phyloP scores from a whole-genome alignment of 2,329 filamentous ascomycete genomes.

The Chrysosporium queenslandicum region DNA sequence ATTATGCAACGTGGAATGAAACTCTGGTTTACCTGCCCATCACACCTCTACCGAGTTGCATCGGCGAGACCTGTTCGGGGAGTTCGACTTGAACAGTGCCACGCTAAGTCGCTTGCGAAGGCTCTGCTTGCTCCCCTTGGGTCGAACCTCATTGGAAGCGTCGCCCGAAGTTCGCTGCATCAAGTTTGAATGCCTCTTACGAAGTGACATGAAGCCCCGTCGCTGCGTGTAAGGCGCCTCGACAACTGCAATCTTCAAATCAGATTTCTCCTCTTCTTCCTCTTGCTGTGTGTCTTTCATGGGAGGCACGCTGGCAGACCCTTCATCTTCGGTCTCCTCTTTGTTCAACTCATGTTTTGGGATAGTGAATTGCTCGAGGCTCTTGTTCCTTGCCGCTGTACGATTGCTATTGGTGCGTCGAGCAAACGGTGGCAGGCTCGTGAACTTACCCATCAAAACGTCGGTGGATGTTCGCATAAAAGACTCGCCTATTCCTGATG shows the following conservation, averaged over 20 bases:
- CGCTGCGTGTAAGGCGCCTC: not conserved
- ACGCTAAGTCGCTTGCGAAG: conserved; percentile 15
- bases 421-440: conserved; percentile 64
- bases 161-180: not conserved
- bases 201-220: conserved; percentile 4
- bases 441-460: conserved; percentile 79
- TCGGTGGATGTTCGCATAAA: conserved; percentile 69
- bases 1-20: not conserved
- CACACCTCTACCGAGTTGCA: conserved; percentile 6
- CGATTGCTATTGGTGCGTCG: conserved; percentile 53
- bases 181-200: conserved; percentile 4
- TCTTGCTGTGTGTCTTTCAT: not conserved
- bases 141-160: not conserved
- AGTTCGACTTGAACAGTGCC: conserved; percentile 13
- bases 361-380: conserved; percentile 8
- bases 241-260: not conserved
- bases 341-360: conserved; percentile 9
- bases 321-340: conserved; percentile 3
- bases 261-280: conserved; percentile 1
- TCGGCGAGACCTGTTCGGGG: conserved; percentile 9
- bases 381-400: not conserved
- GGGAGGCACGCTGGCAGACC: not conserved
- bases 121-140: conserved; percentile 11
- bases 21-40: not conserved
- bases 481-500: conserved; percentile 55